These are phyloP conservation scores for Cyberlindnera subsufficiens DNA, from an alignment of 805 yeast genomes.

Conservation along the genomic window DNA sequence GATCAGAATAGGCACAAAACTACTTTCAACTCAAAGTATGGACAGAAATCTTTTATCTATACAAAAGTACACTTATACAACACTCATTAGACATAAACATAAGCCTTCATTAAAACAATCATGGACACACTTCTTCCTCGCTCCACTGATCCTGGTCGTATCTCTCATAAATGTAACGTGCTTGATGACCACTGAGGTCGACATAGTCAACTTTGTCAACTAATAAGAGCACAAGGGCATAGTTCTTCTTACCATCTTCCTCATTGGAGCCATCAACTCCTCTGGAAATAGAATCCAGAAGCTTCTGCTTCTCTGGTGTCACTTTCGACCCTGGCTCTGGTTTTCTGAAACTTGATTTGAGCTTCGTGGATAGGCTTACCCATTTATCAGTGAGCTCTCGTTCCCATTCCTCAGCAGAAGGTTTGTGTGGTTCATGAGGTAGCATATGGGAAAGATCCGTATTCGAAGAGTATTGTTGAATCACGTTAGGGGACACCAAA, in stretches of 20 bases:
- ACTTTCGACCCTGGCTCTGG: constrained; percentile 67
- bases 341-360: constrained; percentile 63
- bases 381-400: constrained; percentile 59
- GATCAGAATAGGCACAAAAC: no score
- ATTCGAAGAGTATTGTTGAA: constrained; percentile 18
- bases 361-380: constrained; percentile 48
- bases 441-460: constrained; percentile 18
- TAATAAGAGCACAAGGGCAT: constrained; percentile 63
- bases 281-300: constrained; percentile 64
- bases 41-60: no score
- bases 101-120: neutral
- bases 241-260: constrained; percentile 53
- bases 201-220: constrained; percentile 66
- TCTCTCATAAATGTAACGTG: constrained; percentile 49
- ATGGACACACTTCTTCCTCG: constrained; percentile 77
- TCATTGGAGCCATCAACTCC: constrained; percentile 80
- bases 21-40: no score
- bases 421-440: constrained; percentile 33
- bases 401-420: constrained; percentile 54
- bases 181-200: constrained; percentile 47
- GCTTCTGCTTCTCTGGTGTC: constrained; percentile 46
- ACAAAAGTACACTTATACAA: no score
- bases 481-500: constrained; percentile 24
- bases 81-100: no score
- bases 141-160: constrained; percentile 60